These are phyloP conservation scores for Hanseniaspora mollemarum DNA, from an alignment of 805 yeast genomes.

Conservation along the genomic window DNA sequence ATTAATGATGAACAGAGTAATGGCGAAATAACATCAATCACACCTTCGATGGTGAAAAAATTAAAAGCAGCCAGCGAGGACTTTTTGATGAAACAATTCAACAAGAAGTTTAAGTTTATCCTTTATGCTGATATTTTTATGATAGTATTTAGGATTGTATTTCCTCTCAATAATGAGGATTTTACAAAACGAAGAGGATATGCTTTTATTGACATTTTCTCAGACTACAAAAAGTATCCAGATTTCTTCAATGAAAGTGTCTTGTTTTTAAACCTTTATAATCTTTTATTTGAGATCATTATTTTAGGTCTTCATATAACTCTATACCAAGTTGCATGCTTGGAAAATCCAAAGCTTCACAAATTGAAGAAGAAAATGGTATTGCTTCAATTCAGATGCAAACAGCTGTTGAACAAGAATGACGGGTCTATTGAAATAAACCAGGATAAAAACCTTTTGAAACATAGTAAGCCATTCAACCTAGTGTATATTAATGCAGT, in stretches of 20 bases:
- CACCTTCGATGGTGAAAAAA: not conserved
- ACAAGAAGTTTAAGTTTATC: slow-evolving; percentile 27
- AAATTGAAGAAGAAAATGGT: slow-evolving; percentile 7
- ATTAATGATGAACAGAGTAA: slow-evolving; percentile 2
- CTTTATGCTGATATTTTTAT: slow-evolving; percentile 22
- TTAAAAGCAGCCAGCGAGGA: slow-evolving; percentile 1
- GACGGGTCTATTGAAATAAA: not conserved
- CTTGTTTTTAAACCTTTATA: slow-evolving; percentile 28
- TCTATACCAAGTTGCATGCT: slow-evolving; percentile 24
- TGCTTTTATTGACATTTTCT: slow-evolving; percentile 30
- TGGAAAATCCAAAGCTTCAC: slow-evolving; percentile 21
- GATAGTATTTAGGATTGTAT: slow-evolving; percentile 22
- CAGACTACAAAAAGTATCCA: slow-evolving; percentile 21
- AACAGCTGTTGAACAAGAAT: not conserved
- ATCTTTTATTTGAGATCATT: slow-evolving; percentile 23
- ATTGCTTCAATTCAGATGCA: slow-evolving; percentile 6
- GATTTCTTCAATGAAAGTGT: slow-evolving; percentile 27
- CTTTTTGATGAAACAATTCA: slow-evolving; percentile 19
- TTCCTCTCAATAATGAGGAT: slow-evolving; percentile 32
- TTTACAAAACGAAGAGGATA: slow-evolving; percentile 22
- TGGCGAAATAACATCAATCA: not conserved
- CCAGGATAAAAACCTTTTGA: not conserved
- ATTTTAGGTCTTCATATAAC: slow-evolving; percentile 25
- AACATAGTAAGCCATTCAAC: slow-evolving; percentile 17
- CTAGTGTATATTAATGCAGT: slow-evolving; percentile 12